phyloP scores from a whole-genome alignment of 2,329 filamentous ascomycete genomes.

The Clarireedia paspali region DNA sequence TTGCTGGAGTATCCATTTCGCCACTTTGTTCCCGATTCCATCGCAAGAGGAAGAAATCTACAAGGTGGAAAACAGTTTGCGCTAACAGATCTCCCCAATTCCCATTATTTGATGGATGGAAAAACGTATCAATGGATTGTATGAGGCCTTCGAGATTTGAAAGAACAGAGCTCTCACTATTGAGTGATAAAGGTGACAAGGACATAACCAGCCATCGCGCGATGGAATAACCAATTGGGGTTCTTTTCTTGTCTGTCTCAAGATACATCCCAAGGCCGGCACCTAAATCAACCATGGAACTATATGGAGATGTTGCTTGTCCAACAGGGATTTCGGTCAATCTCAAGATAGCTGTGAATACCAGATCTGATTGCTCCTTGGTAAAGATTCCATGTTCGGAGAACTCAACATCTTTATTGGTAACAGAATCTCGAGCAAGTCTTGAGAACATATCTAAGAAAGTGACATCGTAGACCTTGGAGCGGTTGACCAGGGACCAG shows the following conservation, averaged over 20 bases:
- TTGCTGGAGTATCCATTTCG: slow-evolving; percentile 78
- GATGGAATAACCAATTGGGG: slow-evolving; percentile 85
- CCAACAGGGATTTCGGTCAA: slow-evolving; percentile 94
- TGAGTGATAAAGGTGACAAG: slow-evolving; percentile 74
- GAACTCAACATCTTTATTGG: slow-evolving; percentile 69
- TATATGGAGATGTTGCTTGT: slow-evolving; percentile 90
- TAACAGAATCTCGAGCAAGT: slow-evolving; percentile 74
- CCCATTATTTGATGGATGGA: slow-evolving; percentile 94
- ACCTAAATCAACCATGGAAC: slow-evolving; percentile 67
- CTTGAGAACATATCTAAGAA: slow-evolving; percentile 88
- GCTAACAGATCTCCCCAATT: slow-evolving; percentile 84
- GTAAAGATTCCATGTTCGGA: slow-evolving; percentile 86
- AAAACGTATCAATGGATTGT: slow-evolving; percentile 95
- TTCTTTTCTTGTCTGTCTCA: slow-evolving; percentile 88
- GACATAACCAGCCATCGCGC: slow-evolving; percentile 91
- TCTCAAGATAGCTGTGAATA: slow-evolving; percentile 86
- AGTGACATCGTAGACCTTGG: slow-evolving; percentile 76
- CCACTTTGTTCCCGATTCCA: slow-evolving; percentile 95
- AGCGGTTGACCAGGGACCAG: slow-evolving; percentile 89
- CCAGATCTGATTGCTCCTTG: slow-evolving; percentile 79
- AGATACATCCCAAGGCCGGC: slow-evolving; percentile 79
- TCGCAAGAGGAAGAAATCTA: slow-evolving; percentile 93
- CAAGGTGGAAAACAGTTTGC: slow-evolving; percentile 84
- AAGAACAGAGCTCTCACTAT: slow-evolving; percentile 71
- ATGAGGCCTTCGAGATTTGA: slow-evolving; percentile 83